These are phyloP conservation scores for Xylaria hypoxylon DNA, from an alignment of 2,329 filamentous ascomycete genomes.

Conservation along the genomic window DNA sequence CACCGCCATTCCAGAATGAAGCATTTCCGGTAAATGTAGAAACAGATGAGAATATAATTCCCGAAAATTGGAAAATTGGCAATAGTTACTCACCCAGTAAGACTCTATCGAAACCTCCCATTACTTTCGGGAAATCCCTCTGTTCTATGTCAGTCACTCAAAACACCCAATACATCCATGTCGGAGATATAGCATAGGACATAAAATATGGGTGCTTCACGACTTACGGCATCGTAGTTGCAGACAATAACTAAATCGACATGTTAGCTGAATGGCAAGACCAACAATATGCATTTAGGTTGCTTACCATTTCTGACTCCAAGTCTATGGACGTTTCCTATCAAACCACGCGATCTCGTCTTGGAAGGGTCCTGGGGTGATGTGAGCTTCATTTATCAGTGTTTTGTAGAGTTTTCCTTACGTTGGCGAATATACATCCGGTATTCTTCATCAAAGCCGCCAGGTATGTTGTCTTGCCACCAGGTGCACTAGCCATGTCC, in stretches of 20 bases:
- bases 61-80: not conserved
- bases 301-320: slow-evolving; percentile 78
- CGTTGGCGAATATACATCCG: slow-evolving; percentile 91
- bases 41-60: too few relatives aligned
- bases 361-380: slow-evolving; percentile 79
- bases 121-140: slow-evolving; percentile 90
- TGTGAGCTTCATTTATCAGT: slow-evolving; percentile 15
- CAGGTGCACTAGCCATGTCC: slow-evolving; percentile 94
- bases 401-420: slow-evolving; percentile 1
- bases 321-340: slow-evolving; percentile 96
- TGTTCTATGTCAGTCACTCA: slow-evolving; percentile 19
- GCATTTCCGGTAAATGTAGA: too few relatives aligned
- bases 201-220: not conserved
- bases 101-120: slow-evolving; percentile 95
- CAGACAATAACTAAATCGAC: slow-evolving; percentile 78
- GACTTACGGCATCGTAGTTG: slow-evolving; percentile 80
- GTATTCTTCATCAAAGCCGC: slow-evolving; percentile 99
- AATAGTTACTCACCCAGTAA: slow-evolving; percentile 32
- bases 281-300: not conserved
- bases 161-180: not conserved
- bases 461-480: slow-evolving; percentile 96
- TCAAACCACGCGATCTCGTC: slow-evolving; percentile 91
- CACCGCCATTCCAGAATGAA: not conserved
- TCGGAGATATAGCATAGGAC: not conserved
- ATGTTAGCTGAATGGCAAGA: slow-evolving; percentile 9